phyloP scores from a whole-genome alignment of 805 yeast species.

The Kluyveromyces siamensis region DNA sequence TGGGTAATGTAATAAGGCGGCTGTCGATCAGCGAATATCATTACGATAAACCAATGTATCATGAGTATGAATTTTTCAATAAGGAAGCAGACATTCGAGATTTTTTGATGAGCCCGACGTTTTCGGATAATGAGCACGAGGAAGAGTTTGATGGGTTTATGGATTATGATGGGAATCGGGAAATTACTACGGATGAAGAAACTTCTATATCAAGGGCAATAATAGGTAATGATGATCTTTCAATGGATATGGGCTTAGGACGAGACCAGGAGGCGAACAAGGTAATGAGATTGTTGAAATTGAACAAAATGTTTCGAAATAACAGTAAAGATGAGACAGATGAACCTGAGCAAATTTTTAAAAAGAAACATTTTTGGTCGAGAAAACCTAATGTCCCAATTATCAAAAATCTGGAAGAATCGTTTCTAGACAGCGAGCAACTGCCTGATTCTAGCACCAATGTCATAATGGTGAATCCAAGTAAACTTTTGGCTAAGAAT shows the following conservation, averaged over 20 bases:
- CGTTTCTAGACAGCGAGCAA: background rate
- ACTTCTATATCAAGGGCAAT: background rate
- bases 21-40: constrained; percentile 25
- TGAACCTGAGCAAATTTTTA: constrained; percentile 12
- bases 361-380: constrained; percentile 22
- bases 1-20: constrained; percentile 9
- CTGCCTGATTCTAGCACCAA: background rate
- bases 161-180: background rate
- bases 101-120: background rate
- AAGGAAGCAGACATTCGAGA: background rate
- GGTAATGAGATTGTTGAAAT: background rate
- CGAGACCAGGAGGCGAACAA: constrained; percentile 2
- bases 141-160: background rate
- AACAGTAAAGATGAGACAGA: constrained; percentile 4
- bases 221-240: background rate
- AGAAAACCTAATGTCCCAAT: constrained; percentile 12
- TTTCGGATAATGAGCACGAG: background rate
- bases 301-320: constrained; percentile 2
- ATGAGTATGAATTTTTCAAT: constrained; percentile 25
- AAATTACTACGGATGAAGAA: background rate
- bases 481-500: background rate
- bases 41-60: constrained; percentile 20
- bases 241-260: background rate
- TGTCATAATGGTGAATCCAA: background rate
- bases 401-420: background rate